A percentile compares a stretch with the other conserved stretches of the same genome.
Evolutionary conservation across 495 filamentous ascomycete species (phyloP).

Genomic region (Aspergillus carlsbadensis): DNA sequence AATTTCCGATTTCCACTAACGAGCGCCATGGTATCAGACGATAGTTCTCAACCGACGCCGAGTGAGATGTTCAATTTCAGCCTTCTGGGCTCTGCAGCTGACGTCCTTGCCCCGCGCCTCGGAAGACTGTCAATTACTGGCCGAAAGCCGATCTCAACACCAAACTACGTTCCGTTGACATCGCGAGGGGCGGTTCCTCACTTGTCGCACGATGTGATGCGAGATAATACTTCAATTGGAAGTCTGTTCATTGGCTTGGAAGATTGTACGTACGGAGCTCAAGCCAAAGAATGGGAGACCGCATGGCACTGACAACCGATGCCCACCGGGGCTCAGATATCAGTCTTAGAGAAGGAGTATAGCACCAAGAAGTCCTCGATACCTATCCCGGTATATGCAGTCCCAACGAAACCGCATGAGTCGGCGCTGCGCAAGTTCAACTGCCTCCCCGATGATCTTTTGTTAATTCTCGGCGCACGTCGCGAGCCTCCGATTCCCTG

Average conservation of each 20-base stretch:
- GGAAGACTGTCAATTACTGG: slow-evolving; percentile 62
- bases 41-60: slow-evolving; percentile 4
- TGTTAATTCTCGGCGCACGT: slow-evolving; percentile 78
- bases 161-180: slow-evolving; percentile 73
- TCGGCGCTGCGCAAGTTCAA: slow-evolving; percentile 74
- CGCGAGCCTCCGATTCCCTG: slow-evolving; percentile 72
- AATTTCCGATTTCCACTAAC: slow-evolving; percentile 19
- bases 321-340: slow-evolving; percentile 34
- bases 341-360: slow-evolving; percentile 73
- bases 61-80: slow-evolving; percentile 35
- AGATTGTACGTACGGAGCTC: slow-evolving; percentile 69
- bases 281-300: neutral
- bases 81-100: slow-evolving; percentile 24
- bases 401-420: slow-evolving; percentile 37
- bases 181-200: slow-evolving; percentile 86
- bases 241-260: slow-evolving; percentile 83
- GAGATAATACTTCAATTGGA: slow-evolving; percentile 58
- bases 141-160: slow-evolving; percentile 66
- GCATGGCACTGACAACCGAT: slow-evolving; percentile 25
- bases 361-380: slow-evolving; percentile 34
- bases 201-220: slow-evolving; percentile 79
- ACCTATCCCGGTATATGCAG: slow-evolving; percentile 50
- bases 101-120: slow-evolving; percentile 49
- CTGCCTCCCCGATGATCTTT: slow-evolving; percentile 47
- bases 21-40: slow-evolving; percentile 30